A percentile compares a stretch with the other conserved stretches of the same genome.
phyloP scores from a whole-genome alignment of 768 basidiomycete species.

The Dioszegia aurantiaca region DNA sequence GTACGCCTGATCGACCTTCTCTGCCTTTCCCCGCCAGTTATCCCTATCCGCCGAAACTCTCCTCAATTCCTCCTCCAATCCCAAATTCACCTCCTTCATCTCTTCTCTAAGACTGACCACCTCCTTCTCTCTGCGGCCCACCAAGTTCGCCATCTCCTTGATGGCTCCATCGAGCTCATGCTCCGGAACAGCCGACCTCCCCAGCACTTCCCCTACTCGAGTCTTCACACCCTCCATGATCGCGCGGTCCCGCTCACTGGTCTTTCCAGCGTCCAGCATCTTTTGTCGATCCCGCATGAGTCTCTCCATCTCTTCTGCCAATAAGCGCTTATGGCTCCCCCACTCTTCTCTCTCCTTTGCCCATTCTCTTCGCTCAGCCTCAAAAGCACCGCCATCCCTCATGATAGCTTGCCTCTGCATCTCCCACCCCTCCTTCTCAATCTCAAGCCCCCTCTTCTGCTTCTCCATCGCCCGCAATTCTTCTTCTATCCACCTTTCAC shows the following conservation, averaged over 20 bases:
- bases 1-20: slow-evolving; percentile 26
- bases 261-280: slow-evolving; percentile 22
- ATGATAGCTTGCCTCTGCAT: slow-evolving; percentile 27
- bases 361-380: slow-evolving; percentile 21
- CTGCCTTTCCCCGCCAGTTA: slow-evolving; percentile 34
- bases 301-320: slow-evolving; percentile 22
- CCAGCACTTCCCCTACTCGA: slow-evolving; percentile 29
- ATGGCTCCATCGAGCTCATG: slow-evolving; percentile 34
- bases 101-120: slow-evolving; percentile 41
- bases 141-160: slow-evolving; percentile 31
- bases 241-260: slow-evolving; percentile 27
- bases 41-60: slow-evolving; percentile 45
- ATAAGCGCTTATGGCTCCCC: slow-evolving; percentile 21
- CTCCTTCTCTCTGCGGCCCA: slow-evolving; percentile 42
- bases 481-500: slow-evolving; percentile 40
- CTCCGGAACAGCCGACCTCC: slow-evolving; percentile 23
- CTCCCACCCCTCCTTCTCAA: slow-evolving; percentile 27
- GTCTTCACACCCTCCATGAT: slow-evolving; percentile 30
- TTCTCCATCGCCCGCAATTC: slow-evolving; percentile 34
- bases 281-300: slow-evolving; percentile 22
- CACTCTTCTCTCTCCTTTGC: slow-evolving; percentile 28
- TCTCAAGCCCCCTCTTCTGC: slow-evolving; percentile 16
- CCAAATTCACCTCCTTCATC: slow-evolving; percentile 50
- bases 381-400: slow-evolving; percentile 20
- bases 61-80: slow-evolving; percentile 48